phyloP scores from a whole-genome alignment of 108 stramenopile genomes.

The Skeletonema marinoi region DNA sequence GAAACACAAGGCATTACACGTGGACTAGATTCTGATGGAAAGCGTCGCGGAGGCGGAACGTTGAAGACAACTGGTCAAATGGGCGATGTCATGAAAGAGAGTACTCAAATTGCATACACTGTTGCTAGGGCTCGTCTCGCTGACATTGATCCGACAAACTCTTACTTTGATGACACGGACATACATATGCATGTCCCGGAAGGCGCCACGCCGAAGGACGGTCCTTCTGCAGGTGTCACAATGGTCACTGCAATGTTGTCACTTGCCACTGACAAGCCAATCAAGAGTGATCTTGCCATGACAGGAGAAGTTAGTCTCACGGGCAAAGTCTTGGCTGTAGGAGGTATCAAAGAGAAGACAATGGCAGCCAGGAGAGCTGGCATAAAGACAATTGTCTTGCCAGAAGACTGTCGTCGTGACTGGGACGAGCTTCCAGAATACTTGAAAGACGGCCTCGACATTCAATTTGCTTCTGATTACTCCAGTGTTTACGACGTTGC shows the following conservation, averaged over 20 bases:
- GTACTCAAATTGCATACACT: conserved; percentile 92
- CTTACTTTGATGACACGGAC: conserved; percentile 82
- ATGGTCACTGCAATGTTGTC: conserved; percentile 97
- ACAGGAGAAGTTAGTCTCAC: conserved; percentile 95
- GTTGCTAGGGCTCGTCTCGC: conserved; percentile 87
- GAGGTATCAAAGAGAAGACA: conserved; percentile 99
- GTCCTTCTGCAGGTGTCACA: conserved; percentile 96
- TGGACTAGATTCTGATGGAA: conserved; percentile 67
- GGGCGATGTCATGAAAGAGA: conserved; percentile 96
- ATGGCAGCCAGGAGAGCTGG: conserved; percentile 97
- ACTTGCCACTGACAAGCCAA: conserved; percentile 83
- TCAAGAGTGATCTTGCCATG: conserved; percentile 96
- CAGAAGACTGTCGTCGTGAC: conserved; percentile 91
- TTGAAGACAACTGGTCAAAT: conserved; percentile 94
- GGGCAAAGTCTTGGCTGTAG: conserved; percentile 95
- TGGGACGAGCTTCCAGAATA: conserved; percentile 97
- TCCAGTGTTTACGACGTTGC: conserved; percentile 87
- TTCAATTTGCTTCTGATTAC: conserved; percentile 94
- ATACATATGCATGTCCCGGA: conserved; percentile 99
- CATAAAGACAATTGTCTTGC: conserved; percentile 86
- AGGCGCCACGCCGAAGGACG: conserved; percentile 98
- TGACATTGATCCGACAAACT: conserved; percentile 64
- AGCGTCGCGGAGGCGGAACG: conserved; percentile 74
- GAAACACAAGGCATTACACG: conserved; percentile 93
- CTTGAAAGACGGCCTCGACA: conserved; percentile 91